A percentile compares a stretch with the other conserved stretches of the same genome.
Evolutionary conservation across 2,329 filamentous ascomycete genomes (phyloP).

Genomic region (Annulohypoxylon truncatum): DNA sequence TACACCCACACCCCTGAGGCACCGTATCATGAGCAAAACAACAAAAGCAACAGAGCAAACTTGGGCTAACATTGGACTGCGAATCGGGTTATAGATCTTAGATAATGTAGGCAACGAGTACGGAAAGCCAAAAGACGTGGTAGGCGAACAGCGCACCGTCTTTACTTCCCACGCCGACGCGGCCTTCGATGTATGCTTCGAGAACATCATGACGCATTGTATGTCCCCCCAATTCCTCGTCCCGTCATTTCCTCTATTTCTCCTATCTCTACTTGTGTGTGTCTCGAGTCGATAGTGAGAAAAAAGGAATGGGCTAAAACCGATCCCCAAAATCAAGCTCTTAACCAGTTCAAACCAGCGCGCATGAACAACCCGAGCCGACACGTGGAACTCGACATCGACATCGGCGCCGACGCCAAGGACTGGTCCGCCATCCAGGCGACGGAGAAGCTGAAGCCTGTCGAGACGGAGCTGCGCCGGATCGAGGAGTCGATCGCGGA

Average conservation of each 20-base stretch:
- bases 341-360: slow-evolving; percentile 44
- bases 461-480: slow-evolving; percentile 92
- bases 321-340: slow-evolving; percentile 31
- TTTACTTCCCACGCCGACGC: slow-evolving; percentile 94
- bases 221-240: slow-evolving; percentile 53
- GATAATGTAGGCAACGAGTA: slow-evolving; percentile 98
- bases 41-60: neutral
- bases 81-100: slow-evolving; percentile 74
- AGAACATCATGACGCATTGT: slow-evolving; percentile 81
- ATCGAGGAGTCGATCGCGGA: slow-evolving; percentile 92
- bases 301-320: slow-evolving; percentile 33
- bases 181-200: slow-evolving; percentile 96
- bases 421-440: slow-evolving; percentile 98
- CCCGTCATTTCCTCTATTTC: slow-evolving; percentile 20
- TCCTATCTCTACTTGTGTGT: slow-evolving; percentile 6
- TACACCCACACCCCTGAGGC: neutral
- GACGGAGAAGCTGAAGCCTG: slow-evolving; percentile 95
- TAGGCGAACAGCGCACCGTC: slow-evolving; percentile 89
- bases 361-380: slow-evolving; percentile 66
- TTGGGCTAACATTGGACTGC: slow-evolving; percentile 17
- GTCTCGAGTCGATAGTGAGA: neutral
- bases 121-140: slow-evolving; percentile 88
- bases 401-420: slow-evolving; percentile 96
- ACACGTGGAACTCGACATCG: slow-evolving; percentile 90
- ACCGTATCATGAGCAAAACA: neutral